Evolutionary conservation across 768 basidiomycete species (phyloP).

Genomic region (Lactifluus hygrophoroides): DNA sequence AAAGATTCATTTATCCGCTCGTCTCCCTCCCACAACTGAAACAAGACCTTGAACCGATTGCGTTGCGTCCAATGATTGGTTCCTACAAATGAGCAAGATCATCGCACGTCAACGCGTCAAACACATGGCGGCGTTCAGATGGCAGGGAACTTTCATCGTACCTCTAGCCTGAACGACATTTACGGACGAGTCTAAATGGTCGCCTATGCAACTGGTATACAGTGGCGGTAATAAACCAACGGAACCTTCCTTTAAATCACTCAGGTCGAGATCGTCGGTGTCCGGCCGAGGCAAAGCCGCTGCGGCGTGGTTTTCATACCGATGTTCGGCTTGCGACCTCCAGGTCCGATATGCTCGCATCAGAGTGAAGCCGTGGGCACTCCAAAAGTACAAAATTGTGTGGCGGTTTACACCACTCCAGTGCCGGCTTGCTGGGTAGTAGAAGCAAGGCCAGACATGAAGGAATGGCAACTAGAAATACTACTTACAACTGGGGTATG

Average conservation of each 20-base stretch:
- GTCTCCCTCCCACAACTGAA: neutral
- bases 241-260: slow-evolving; percentile 12
- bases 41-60: neutral
- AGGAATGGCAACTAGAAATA: slow-evolving; percentile 12
- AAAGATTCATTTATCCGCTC: neutral
- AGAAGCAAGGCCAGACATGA: slow-evolving; percentile 2
- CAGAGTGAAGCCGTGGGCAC: neutral
- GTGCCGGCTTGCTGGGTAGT: neutral
- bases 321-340: neutral
- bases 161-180: slow-evolving; percentile 1
- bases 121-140: neutral
- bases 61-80: neutral
- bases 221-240: slow-evolving; percentile 8
- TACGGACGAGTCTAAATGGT: slow-evolving; percentile 7
- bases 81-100: neutral
- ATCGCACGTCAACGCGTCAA: slow-evolving; percentile 10
- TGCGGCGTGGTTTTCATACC: neutral
- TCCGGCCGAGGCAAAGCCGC: slow-evolving; percentile 7
- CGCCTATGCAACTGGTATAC: slow-evolving; percentile 11
- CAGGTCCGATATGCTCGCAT: slow-evolving; percentile 1
- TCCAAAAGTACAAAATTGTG: neutral
- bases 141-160: neutral
- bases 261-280: slow-evolving; percentile 13
- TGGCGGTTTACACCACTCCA: neutral
- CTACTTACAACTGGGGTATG: slow-evolving; percentile 21